Base-by-base conservation (phyloP, 345 rosid species). In the Ailanthus altissimus region DNA sequence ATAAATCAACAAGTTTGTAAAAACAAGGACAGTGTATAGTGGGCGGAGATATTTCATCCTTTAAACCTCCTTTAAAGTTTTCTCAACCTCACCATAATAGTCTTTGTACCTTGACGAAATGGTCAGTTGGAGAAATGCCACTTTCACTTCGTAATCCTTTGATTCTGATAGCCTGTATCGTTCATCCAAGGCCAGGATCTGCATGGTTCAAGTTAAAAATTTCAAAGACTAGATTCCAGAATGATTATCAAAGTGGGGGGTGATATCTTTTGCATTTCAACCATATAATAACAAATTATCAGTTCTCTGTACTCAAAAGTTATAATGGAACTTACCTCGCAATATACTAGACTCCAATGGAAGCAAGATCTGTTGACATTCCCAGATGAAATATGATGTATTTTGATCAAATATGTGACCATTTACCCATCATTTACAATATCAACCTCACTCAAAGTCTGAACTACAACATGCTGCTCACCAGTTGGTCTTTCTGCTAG, bases 41-140 rank as follows among this genome's bases (percentile, higher is more conserved):
- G 92, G 94, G 11, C 96, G 97, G 20, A 95, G 94, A 81, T 90
- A 91, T 87, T 83, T 93, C 97, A 90, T 93, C 87, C 97, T 87
- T 59, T 97, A 96, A 4, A 95, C 99, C 76, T 83, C 92, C 77
- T 93, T 95, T 75, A 95, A 78, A 7, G 94, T 86, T 80, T 88
- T 91, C 90, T 92, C 94, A 77, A 93, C 97, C 80, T 84, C 93
- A 0, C 85, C 81, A 14, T 87, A 80, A 80, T 88, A 92, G 36
- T 89, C 89, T 79, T 84, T 89, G 83, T 96, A 89, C 75, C 84
- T 74, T 18, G 90, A 88, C 36, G 90, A 73, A 58, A 93, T 74
- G 26, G 94, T 97, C 62, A 92, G 82, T 56, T 89, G 91, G 59
- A 92, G 89, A 84, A 95, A 93, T 71, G 89, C 89, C 42, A 92